These are phyloP conservation scores for Aspergillus fumigatiaffinis DNA, from an alignment of 2,329 filamentous ascomycete species.

Conservation along the genomic window DNA sequence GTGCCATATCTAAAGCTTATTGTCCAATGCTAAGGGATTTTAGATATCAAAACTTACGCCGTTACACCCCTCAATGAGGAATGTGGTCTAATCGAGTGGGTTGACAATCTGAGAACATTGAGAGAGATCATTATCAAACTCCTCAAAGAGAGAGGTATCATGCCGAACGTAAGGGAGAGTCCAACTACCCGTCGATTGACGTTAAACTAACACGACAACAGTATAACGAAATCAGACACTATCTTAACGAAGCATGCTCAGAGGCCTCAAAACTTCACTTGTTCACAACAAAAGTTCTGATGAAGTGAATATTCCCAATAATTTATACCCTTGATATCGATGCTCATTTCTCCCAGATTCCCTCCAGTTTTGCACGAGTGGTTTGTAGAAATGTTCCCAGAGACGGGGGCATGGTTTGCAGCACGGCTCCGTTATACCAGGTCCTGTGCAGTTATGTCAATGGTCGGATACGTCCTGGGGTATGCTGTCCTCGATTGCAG, in stretches of 20 bases:
- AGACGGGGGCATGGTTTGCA: conserved; percentile 86
- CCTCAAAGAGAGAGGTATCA: conserved; percentile 70
- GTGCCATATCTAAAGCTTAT: conserved; percentile 12
- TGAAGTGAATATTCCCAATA: conserved; percentile 30
- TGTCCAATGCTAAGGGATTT: conserved; percentile 8
- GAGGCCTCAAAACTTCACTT: conserved; percentile 60
- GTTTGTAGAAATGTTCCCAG: conserved; percentile 94
- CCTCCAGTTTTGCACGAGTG: conserved; percentile 84
- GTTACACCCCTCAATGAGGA: conserved; percentile 97
- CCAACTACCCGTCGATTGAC: background rate
- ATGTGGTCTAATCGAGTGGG: conserved; percentile 97
- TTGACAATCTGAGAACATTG: conserved; percentile 90
- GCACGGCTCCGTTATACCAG: conserved; percentile 86
- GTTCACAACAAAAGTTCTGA: conserved; percentile 64
- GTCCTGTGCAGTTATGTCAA: conserved; percentile 98
- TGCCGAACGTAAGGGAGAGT: conserved; percentile 40
- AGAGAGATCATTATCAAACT: conserved; percentile 81
- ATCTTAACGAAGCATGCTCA: conserved; percentile 63
- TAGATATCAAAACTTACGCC: conserved; percentile 88
- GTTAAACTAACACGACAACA: conserved; percentile 40
- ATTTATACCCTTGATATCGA: background rate
- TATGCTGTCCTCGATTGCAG: conserved; percentile 19
- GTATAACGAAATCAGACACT: conserved; percentile 61
- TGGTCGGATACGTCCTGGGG: conserved; percentile 90
- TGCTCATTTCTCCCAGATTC: conserved; percentile 51